A percentile compares a stretch with the other conserved stretches of the same genome.
Conservation (phyloP, 192 early-diverging fungal genomes). For the Mortierella alpina region DNA sequence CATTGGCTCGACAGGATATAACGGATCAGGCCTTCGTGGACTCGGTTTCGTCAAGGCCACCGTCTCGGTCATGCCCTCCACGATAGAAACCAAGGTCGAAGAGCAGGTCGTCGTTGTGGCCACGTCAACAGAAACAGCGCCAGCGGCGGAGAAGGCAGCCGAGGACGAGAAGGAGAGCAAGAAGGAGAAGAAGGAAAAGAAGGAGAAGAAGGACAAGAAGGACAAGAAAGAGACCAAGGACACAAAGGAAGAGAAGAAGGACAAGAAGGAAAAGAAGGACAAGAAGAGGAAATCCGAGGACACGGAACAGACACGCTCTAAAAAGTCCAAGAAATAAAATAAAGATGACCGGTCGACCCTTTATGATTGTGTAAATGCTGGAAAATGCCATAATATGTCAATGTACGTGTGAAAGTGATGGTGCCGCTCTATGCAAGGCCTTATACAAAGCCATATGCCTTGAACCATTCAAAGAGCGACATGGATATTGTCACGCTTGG, state of each 20-base stretch:
- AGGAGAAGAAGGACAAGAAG: constrained; percentile 25
- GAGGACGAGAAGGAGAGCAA: constrained; percentile 31
- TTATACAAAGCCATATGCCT: constrained; percentile 42
- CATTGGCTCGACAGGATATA: constrained; percentile 39
- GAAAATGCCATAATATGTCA: neutral
- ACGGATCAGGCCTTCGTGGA: constrained; percentile 35
- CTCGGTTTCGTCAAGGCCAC: constrained; percentile 52
- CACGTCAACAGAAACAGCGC: neutral
- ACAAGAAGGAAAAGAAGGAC: constrained; percentile 24
- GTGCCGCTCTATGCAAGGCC: neutral
- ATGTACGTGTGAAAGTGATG: neutral
- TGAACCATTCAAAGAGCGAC: constrained; percentile 79
- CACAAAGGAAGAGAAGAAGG: constrained; percentile 21
- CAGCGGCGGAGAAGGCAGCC: neutral
- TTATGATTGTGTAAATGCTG: neutral
- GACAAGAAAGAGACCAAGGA: constrained; percentile 27
- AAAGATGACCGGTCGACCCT: neutral
- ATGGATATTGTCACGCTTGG: constrained; percentile 78
- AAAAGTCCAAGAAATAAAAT: constrained; percentile 53
- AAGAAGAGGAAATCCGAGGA: constrained; percentile 5
- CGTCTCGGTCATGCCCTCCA: constrained; percentile 46
- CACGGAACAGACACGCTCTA: constrained; percentile 20
- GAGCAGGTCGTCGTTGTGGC: constrained; percentile 19
- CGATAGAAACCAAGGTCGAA: constrained; percentile 48
- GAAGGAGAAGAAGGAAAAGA: constrained; percentile 27